These are phyloP conservation scores for Aspergillus ochraceoroseus DNA, from an alignment of 2,329 filamentous ascomycete species.

Conservation along the genomic window DNA sequence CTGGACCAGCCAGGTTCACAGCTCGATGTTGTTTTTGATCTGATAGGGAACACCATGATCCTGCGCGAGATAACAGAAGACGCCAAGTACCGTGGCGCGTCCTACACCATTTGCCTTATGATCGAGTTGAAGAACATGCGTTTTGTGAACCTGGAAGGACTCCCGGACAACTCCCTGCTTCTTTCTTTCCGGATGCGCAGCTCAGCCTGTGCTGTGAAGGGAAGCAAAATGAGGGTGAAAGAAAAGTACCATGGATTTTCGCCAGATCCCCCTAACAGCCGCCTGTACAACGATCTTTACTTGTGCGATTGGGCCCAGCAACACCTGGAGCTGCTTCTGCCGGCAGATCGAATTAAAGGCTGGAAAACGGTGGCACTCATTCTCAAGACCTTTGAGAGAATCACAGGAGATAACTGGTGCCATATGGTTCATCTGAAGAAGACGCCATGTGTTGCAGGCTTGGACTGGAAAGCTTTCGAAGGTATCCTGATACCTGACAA, in stretches of 20 bases:
- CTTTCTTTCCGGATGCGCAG: slow-evolving; percentile 21
- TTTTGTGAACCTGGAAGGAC: slow-evolving; percentile 29
- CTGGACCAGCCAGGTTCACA: slow-evolving; percentile 20
- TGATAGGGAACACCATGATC: slow-evolving; percentile 19
- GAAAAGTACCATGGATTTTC: slow-evolving; percentile 23
- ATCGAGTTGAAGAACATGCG: slow-evolving; percentile 20
- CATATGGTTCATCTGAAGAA: slow-evolving; percentile 20
- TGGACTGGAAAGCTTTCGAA: slow-evolving; percentile 24
- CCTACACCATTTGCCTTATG: slow-evolving; percentile 11
- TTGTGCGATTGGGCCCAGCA: slow-evolving; percentile 18
- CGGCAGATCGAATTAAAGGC: slow-evolving; percentile 20
- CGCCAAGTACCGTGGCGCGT: slow-evolving; percentile 10
- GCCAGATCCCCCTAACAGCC: slow-evolving; percentile 14
- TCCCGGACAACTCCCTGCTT: slow-evolving; percentile 27
- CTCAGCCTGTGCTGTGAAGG: slow-evolving; percentile 13
- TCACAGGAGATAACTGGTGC: slow-evolving; percentile 22
- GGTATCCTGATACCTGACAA: slow-evolving; percentile 9
- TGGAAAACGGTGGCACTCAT: slow-evolving; percentile 31
- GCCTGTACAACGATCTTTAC: slow-evolving; percentile 22
- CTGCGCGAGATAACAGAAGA: slow-evolving; percentile 23
- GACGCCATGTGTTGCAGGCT: slow-evolving; percentile 19
- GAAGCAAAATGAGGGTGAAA: slow-evolving; percentile 20
- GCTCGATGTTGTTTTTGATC: slow-evolving; percentile 26
- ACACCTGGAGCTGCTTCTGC: slow-evolving; percentile 24
- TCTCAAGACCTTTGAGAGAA: slow-evolving; percentile 25